Percentiles rank a stretch among this genome's conserved stretches.
phyloP scores from a whole-genome alignment of 345 rosid species.

The Pistacia integerrima region DNA sequence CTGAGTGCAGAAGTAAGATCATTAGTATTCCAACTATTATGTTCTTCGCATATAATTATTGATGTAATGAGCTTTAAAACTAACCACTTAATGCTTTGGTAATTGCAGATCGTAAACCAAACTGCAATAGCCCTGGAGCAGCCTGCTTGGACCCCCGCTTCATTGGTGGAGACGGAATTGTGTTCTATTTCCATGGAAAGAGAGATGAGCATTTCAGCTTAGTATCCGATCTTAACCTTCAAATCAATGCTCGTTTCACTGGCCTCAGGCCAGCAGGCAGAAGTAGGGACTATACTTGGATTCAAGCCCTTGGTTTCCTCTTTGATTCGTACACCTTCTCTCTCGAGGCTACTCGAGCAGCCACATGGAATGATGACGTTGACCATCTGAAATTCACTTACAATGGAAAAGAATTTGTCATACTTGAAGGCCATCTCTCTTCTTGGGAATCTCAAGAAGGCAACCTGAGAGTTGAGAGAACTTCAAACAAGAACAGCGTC shows the following conservation, averaged over 20 bases:
- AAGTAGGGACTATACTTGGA: constrained; percentile 67
- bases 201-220: constrained; percentile 54
- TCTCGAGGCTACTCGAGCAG: constrained; percentile 53
- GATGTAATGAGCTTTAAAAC: not conserved
- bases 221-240: constrained; percentile 54
- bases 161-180: constrained; percentile 63
- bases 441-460: constrained; percentile 51
- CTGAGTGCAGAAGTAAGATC: constrained; percentile 36
- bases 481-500: constrained; percentile 52
- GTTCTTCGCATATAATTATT: not conserved
- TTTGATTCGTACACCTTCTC: constrained; percentile 54
- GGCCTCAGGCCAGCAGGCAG: constrained; percentile 55
- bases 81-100: not conserved
- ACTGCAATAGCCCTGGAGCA: constrained; percentile 49
- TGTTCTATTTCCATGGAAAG: constrained; percentile 70
- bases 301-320: constrained; percentile 58
- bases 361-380: constrained; percentile 49
- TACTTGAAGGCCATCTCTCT: constrained; percentile 55
- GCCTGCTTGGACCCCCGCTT: constrained; percentile 69
- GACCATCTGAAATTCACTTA: constrained; percentile 61
- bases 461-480: constrained; percentile 58
- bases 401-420: constrained; percentile 45
- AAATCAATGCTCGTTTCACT: constrained; percentile 63
- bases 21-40: not conserved
- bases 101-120: constrained; percentile 29